Percentiles rank a stretch among this genome's conserved stretches.
These are phyloP conservation scores for Endocalyx cinctus DNA, from an alignment of 2,329 filamentous ascomycete species.

Conservation along the genomic window DNA sequence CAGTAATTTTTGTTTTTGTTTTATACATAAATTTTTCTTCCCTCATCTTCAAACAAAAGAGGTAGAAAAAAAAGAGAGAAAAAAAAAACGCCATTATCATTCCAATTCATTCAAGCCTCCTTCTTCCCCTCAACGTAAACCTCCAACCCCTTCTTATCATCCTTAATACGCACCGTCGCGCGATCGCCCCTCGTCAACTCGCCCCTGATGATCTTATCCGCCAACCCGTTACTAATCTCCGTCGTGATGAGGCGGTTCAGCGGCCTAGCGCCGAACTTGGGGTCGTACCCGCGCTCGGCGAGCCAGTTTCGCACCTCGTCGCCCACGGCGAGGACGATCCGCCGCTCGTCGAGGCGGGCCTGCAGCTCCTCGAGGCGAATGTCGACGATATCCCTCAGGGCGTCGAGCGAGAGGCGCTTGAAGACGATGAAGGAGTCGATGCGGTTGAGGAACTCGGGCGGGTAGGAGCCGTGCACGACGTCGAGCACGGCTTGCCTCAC, in stretches of 20 bases:
- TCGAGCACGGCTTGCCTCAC: slow-evolving; percentile 83
- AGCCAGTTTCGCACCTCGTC: slow-evolving; percentile 78
- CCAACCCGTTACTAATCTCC: slow-evolving; percentile 82
- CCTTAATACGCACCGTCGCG: slow-evolving; percentile 65
- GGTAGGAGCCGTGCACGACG: slow-evolving; percentile 68
- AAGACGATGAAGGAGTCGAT: slow-evolving; percentile 98
- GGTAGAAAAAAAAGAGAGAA: too few species aligned
- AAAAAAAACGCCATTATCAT: too few species aligned
- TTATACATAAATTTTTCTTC: too few species aligned
- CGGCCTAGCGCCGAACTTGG: slow-evolving; percentile 84
- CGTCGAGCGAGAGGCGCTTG: slow-evolving; percentile 72
- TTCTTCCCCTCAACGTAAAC: too few species aligned
- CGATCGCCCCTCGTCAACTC: slow-evolving; percentile 70
- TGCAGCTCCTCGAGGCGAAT: slow-evolving; percentile 86
- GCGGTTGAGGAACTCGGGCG: slow-evolving; percentile 93
- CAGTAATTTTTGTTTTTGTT: too few species aligned
- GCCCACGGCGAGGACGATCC: slow-evolving; percentile 71
- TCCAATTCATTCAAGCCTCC: too few species aligned
- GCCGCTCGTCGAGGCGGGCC: slow-evolving; percentile 73
- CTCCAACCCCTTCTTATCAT: slow-evolving; percentile 54
- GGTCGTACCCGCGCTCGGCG: slow-evolving; percentile 84
- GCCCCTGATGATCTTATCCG: slow-evolving; percentile 88
- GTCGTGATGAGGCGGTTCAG: slow-evolving; percentile 87
- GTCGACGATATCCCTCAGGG: slow-evolving; percentile 87
- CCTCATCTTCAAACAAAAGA: too few species aligned